Percentiles rank a stretch among this genome's conserved stretches.
Evolutionary conservation across 2,329 filamentous ascomycete species (phyloP).

Genomic region (Aspergillus fructus): DNA sequence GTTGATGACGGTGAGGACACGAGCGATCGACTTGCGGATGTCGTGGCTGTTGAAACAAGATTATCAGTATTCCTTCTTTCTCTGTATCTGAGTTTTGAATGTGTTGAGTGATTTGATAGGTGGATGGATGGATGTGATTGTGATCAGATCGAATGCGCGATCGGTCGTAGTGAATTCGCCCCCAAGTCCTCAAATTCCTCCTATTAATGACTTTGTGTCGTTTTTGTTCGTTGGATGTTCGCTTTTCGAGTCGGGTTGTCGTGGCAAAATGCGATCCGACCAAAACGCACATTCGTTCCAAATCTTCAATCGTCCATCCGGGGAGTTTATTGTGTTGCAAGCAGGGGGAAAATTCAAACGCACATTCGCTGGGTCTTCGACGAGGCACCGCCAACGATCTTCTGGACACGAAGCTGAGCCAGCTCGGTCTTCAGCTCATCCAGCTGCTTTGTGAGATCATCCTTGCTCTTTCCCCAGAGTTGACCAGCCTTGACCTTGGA

Average conservation of each 20-base stretch:
- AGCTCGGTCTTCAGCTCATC: slow-evolving; percentile 95
- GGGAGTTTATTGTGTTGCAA: slow-evolving; percentile 3
- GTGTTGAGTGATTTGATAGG: not conserved
- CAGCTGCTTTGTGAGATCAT: slow-evolving; percentile 94
- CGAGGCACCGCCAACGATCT: slow-evolving; percentile 88
- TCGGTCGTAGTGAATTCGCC: not conserved
- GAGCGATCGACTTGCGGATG: slow-evolving; percentile 98
- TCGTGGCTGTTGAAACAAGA: slow-evolving; percentile 69
- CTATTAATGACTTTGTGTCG: not conserved
- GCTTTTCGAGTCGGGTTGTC: not conserved
- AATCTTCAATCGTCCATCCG: not conserved
- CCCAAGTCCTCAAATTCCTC: slow-evolving; percentile 1
- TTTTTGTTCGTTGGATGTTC: not conserved
- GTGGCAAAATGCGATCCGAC: not conserved
- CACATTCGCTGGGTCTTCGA: slow-evolving; percentile 98
- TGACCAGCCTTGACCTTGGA: slow-evolving; percentile 87
- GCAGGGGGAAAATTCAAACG: slow-evolving; percentile 41
- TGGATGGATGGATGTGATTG: not conserved
- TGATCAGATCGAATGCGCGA: slow-evolving; percentile 4
- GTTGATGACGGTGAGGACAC: slow-evolving; percentile 99
- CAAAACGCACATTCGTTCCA: slow-evolving; percentile 4
- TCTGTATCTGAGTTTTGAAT: not conserved
- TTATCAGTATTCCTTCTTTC: slow-evolving; percentile 26
- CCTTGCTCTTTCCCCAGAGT: slow-evolving; percentile 99
- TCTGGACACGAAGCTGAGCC: slow-evolving; percentile 94